phyloP scores from a whole-genome alignment of 2,329 filamentous ascomycete genomes.

The Clarireedia homoeocarpa region DNA sequence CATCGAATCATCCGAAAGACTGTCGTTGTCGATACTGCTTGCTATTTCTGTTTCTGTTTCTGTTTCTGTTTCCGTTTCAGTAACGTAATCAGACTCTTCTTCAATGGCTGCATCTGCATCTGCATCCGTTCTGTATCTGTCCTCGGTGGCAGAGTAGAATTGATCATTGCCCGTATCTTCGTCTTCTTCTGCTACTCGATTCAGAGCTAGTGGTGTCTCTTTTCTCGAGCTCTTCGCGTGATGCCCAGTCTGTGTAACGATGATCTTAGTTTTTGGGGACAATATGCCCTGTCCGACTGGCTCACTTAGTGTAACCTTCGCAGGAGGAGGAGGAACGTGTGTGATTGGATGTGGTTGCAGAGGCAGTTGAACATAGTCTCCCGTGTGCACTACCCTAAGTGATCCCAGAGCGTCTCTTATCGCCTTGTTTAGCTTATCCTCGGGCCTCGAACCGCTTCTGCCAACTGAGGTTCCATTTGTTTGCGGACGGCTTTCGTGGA shows the following conservation, averaged over 20 bases:
- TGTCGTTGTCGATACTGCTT: conserved; percentile 59
- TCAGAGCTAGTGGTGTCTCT: conserved; percentile 38
- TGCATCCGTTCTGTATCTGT: conserved; percentile 50
- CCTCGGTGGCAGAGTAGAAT: conserved; percentile 88
- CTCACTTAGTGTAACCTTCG: conserved; percentile 86
- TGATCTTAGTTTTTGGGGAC: conserved; percentile 69
- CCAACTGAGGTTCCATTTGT: conserved; percentile 33
- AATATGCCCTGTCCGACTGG: conserved; percentile 85
- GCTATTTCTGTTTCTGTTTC: conserved; percentile 52
- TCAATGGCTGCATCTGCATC: conserved; percentile 46
- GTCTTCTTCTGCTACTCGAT: conserved; percentile 50
- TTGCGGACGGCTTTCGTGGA: conserved; percentile 58
- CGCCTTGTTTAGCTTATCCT: conserved; percentile 54
- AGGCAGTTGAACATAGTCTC: conserved; percentile 71
- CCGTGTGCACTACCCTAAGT: conserved; percentile 71
- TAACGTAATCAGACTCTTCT: conserved; percentile 48
- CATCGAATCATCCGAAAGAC: conserved; percentile 82
- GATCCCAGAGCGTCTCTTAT: conserved; percentile 68
- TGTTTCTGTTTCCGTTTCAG: conserved; percentile 46
- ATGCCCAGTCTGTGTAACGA: conserved; percentile 60
- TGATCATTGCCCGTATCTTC: conserved; percentile 85
- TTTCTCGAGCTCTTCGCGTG: conserved; percentile 45
- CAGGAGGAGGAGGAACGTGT: conserved; percentile 74
- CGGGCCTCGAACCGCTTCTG: conserved; percentile 32
- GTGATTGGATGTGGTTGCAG: conserved; percentile 80